phyloP scores from a whole-genome alignment of 805 yeast species.

The Yamadazyma kitorensis region DNA sequence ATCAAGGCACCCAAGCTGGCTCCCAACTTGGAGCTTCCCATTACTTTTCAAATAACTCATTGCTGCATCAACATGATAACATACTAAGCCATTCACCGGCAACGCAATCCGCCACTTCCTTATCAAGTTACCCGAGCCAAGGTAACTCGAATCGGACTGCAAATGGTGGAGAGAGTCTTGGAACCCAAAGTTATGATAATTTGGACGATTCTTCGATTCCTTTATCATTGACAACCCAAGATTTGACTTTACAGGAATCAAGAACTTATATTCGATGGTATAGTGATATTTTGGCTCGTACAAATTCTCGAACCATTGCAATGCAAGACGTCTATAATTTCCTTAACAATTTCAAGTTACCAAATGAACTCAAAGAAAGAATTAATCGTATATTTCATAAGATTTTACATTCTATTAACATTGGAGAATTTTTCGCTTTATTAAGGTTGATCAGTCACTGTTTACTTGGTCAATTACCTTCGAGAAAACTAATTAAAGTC shows the following conservation, averaged over 20 bases:
- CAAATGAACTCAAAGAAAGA: slow-evolving; percentile 47
- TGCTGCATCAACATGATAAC: too few relatives aligned
- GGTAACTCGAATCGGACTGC: too few relatives aligned
- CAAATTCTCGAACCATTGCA: slow-evolving; percentile 62
- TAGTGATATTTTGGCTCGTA: slow-evolving; percentile 73
- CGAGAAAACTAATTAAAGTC: slow-evolving; percentile 48
- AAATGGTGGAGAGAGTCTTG: too few relatives aligned
- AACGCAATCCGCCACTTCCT: too few relatives aligned
- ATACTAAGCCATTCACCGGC: too few relatives aligned
- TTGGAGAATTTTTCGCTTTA: slow-evolving; percentile 89
- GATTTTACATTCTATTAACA: slow-evolving; percentile 59
- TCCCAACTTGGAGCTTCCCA: too few relatives aligned
- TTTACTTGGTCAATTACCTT: slow-evolving; percentile 51
- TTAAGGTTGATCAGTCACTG: slow-evolving; percentile 77
- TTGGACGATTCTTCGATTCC: slow-evolving; percentile 50
- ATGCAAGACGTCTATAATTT: slow-evolving; percentile 78
- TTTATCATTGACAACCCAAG: slow-evolving; percentile 60
- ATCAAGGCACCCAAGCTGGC: too few relatives aligned
- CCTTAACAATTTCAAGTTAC: slow-evolving; percentile 70
- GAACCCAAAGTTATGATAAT: too few relatives aligned
- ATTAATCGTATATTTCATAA: slow-evolving; percentile 51
- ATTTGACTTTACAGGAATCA: slow-evolving; percentile 73
- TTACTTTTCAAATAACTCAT: too few relatives aligned
- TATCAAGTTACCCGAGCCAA: too few relatives aligned
- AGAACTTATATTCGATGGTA: slow-evolving; percentile 93